phyloP scores from a whole-genome alignment of 768 basidiomycete genomes.

The Tricholoma terreum region DNA sequence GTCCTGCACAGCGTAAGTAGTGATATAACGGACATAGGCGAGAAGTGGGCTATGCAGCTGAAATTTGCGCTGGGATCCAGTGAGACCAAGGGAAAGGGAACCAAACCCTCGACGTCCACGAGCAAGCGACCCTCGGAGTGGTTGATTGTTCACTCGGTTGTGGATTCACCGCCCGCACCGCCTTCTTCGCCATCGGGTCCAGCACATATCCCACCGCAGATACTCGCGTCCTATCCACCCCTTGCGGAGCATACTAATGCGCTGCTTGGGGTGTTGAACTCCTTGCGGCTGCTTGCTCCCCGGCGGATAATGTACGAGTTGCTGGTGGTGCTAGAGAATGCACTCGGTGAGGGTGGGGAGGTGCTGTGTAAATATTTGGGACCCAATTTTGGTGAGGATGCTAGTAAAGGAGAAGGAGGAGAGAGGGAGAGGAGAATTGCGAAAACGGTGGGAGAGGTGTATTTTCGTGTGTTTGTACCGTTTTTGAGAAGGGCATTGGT shows the following conservation, averaged over 20 bases:
- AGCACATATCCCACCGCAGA: conserved; percentile 66
- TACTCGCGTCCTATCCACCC: conserved; percentile 71
- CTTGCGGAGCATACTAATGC: conserved; percentile 74
- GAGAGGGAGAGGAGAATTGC: conserved; percentile 32
- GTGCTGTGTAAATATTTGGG: conserved; percentile 45
- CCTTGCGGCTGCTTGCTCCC: conserved; percentile 78
- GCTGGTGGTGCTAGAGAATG: conserved; percentile 44
- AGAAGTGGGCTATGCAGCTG: background rate
- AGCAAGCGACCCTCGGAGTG: conserved; percentile 43
- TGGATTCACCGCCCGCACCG: conserved; percentile 21
- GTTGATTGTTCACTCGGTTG: conserved; percentile 40
- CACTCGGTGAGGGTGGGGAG: conserved; percentile 44
- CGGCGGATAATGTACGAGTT: conserved; percentile 53
- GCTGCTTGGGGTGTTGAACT: conserved; percentile 71
- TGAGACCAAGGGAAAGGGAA: conserved; percentile 3
- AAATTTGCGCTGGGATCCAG: background rate
- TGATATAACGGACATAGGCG: conserved; percentile 35
- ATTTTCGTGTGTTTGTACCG: conserved; percentile 60
- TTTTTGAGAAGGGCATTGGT: conserved; percentile 67
- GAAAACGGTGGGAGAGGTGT: conserved; percentile 52
- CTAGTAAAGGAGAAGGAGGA: conserved; percentile 9
- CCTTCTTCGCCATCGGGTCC: conserved; percentile 28
- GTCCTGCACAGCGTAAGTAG: conserved; percentile 54
- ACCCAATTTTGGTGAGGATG: conserved; percentile 11
- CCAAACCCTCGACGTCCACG: background rate